These are phyloP conservation scores for Tardiomyces depauwii DNA, from an alignment of 1,139 yeast species.

Conservation along the genomic window DNA sequence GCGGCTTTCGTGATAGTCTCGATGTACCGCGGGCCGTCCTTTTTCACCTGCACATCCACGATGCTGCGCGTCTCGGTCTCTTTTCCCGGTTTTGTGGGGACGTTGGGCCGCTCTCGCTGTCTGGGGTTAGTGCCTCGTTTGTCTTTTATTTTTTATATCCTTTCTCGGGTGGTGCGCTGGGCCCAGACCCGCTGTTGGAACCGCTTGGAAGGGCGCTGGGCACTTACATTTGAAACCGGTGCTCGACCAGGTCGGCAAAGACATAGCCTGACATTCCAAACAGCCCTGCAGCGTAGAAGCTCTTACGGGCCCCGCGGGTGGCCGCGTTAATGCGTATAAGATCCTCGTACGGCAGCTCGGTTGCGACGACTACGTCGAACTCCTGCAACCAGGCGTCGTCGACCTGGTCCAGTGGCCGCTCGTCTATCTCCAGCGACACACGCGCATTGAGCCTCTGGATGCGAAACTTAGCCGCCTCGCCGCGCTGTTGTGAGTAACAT, in stretches of 20 bases:
- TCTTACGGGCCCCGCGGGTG: slow-evolving; percentile 45
- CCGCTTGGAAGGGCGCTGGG: background rate
- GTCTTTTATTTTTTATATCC: background rate
- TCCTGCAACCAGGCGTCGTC: slow-evolving; percentile 36
- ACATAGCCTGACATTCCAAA: slow-evolving; percentile 81
- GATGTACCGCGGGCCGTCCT: slow-evolving; percentile 29
- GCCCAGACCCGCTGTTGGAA: background rate
- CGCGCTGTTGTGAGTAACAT: slow-evolving; percentile 24
- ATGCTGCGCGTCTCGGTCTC: slow-evolving; percentile 44
- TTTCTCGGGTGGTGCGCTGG: background rate
- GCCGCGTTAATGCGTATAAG: slow-evolving; percentile 31
- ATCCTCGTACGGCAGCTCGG: slow-evolving; percentile 44
- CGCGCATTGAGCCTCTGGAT: slow-evolving; percentile 70
- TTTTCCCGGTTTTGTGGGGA: slow-evolving; percentile 36
- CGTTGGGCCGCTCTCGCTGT: slow-evolving; percentile 41
- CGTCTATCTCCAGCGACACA: slow-evolving; percentile 39
- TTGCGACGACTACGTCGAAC: slow-evolving; percentile 66
- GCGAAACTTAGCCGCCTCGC: slow-evolving; percentile 41
- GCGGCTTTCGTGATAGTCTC: slow-evolving; percentile 53
- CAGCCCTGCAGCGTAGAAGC: slow-evolving; percentile 57
- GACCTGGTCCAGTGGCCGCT: slow-evolving; percentile 24
- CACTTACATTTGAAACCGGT: slow-evolving; percentile 32
- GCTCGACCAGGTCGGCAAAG: slow-evolving; percentile 65
- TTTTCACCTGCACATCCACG: slow-evolving; percentile 32
- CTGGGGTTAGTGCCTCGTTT: background rate